Evolutionary conservation across 768 basidiomycete genomes (phyloP).

Genomic region (Pleurotus giganteus): DNA sequence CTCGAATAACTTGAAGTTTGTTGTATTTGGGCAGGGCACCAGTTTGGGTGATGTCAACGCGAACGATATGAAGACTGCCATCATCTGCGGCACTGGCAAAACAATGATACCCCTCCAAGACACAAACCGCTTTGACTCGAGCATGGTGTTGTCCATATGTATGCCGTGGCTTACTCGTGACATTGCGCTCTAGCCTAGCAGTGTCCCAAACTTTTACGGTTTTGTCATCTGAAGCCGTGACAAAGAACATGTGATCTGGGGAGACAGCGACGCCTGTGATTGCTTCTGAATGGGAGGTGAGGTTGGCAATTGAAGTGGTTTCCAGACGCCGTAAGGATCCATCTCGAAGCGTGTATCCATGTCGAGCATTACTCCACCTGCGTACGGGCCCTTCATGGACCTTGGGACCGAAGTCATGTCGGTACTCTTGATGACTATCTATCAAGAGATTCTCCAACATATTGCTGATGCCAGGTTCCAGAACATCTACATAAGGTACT

Average conservation of each 20-base stretch:
- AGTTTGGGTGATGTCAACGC: constrained; percentile 70
- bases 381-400: constrained; percentile 81
- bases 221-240: constrained; percentile 91
- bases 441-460: constrained; percentile 88
- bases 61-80: constrained; percentile 80
- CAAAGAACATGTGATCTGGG: constrained; percentile 93
- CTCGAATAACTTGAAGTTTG: constrained; percentile 78
- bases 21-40: constrained; percentile 79
- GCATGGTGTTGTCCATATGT: constrained; percentile 75
- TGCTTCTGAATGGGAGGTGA: constrained; percentile 78
- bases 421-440: constrained; percentile 81
- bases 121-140: constrained; percentile 66
- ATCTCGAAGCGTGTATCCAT: constrained; percentile 68
- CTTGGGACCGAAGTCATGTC: constrained; percentile 89
- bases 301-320: constrained; percentile 79
- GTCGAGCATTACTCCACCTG: constrained; percentile 69
- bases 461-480: constrained; percentile 86
- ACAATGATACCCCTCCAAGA: constrained; percentile 84
- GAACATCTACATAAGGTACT: constrained; percentile 58
- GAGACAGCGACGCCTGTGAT: constrained; percentile 83
- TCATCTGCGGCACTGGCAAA: constrained; percentile 87
- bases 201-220: constrained; percentile 94
- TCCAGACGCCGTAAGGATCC: constrained; percentile 60
- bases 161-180: constrained; percentile 79
- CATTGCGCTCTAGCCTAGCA: constrained; percentile 89